Conservation (phyloP, 1,284 basidiomycete species). For the Thecaphora thlaspeos region DNA sequence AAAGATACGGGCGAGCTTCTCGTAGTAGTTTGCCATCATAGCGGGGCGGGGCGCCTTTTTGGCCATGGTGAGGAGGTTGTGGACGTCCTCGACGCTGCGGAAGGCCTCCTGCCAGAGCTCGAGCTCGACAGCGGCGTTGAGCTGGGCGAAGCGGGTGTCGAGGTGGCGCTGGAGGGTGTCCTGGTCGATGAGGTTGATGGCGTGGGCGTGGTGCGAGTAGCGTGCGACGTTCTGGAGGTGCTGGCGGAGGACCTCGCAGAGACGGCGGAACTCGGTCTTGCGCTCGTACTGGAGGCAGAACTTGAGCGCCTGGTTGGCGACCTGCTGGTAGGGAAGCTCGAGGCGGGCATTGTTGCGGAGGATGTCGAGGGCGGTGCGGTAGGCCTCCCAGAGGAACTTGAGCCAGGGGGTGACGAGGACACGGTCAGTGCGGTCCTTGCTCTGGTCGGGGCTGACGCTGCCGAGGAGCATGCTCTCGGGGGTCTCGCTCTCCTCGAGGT, state of each 20-base stretch:
- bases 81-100: constrained; percentile 96
- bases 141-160: constrained; percentile 95
- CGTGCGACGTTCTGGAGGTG: constrained; percentile 94
- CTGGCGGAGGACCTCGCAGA: constrained; percentile 93
- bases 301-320: constrained; percentile 93
- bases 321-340: constrained; percentile 94
- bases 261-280: constrained; percentile 94
- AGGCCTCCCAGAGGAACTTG: constrained; percentile 98
- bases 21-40: constrained; percentile 99
- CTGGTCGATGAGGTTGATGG: constrained; percentile 96
- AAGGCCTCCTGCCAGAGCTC: constrained; percentile 99
- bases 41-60: constrained; percentile 86
- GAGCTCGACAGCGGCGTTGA: constrained; percentile 96
- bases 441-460: constrained; percentile 85
- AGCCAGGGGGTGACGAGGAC: constrained; percentile 95
- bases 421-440: constrained; percentile 90
- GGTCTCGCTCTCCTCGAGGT: constrained; percentile 70
- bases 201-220: constrained; percentile 89
- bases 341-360: constrained; percentile 94
- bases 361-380: constrained; percentile 92
- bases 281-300: constrained; percentile 93
- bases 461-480: constrained; percentile 86
- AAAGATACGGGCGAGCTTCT: constrained; percentile 95
- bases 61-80: constrained; percentile 84
- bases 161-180: constrained; percentile 96